Percentiles rank a stretch among this genome's conserved stretches.
Evolutionary conservation across 1,284 basidiomycete genomes (phyloP).

Genomic region (Sporisorium exsertum): DNA sequence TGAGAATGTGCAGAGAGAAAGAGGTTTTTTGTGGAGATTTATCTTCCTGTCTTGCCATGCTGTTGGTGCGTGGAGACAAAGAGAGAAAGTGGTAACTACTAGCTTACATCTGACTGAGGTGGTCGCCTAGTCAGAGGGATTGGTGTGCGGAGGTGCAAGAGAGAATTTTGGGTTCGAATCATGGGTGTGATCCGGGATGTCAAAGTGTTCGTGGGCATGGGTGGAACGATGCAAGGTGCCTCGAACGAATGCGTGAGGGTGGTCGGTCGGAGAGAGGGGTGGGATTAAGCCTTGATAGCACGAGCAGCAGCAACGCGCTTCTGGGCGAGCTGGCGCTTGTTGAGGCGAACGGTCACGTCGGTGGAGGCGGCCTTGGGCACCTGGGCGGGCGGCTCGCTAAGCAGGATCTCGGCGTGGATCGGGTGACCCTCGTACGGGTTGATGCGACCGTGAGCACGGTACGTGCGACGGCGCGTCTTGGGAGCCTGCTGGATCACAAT

Average conservation of each 20-base stretch:
- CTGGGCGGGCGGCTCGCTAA: conserved; percentile 63
- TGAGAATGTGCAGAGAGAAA: neutral
- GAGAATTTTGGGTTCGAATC: conserved; percentile 6
- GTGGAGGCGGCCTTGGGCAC: conserved; percentile 66
- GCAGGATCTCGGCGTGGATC: conserved; percentile 84
- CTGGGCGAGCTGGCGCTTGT: conserved; percentile 68
- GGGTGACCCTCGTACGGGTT: conserved; percentile 81
- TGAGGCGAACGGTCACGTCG: conserved; percentile 55
- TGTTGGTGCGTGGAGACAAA: neutral
- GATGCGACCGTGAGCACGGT: conserved; percentile 95
- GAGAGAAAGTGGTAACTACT: conserved; percentile 35
- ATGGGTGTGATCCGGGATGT: neutral
- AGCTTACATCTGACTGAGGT: conserved; percentile 40
- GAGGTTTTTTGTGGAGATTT: conserved; percentile 11
- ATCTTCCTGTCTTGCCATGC: neutral
- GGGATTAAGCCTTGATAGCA: conserved; percentile 45
- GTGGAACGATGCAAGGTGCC: neutral
- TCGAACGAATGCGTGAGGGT: conserved; percentile 8
- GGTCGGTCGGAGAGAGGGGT: neutral
- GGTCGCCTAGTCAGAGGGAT: neutral
- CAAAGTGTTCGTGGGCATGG: neutral
- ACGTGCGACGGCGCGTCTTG: conserved; percentile 99
- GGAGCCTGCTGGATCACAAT: conserved; percentile 99
- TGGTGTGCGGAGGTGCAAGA: conserved; percentile 7
- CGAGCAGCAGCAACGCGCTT: conserved; percentile 64